Evolutionary conservation across 83 land plant species (phyloP).

Genomic region (Picea abies): DNA sequence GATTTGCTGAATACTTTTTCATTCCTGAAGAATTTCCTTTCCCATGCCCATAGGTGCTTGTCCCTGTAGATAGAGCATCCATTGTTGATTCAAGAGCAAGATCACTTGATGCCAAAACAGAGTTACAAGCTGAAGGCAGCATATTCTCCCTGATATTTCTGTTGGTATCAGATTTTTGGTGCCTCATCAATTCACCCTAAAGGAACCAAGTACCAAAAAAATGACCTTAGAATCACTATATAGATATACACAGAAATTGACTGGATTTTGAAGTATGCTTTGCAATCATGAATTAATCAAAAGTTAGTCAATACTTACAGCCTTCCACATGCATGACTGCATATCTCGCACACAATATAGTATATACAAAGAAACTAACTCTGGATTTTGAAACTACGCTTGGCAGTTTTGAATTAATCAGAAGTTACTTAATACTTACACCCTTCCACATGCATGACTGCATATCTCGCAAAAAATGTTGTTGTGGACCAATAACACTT

Average conservation of each 20-base stretch:
- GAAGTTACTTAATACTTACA: constrained; percentile 17
- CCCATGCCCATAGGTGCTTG: too few relatives aligned
- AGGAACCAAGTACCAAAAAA: not conserved
- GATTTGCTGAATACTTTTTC: too few relatives aligned
- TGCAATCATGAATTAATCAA: not conserved
- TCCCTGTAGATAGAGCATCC: too few relatives aligned
- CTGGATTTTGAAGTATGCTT: not conserved
- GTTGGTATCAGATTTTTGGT: not conserved
- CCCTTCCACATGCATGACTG: constrained; percentile 47
- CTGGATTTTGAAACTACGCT: not conserved
- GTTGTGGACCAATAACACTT: constrained; percentile 8
- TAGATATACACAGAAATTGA: too few relatives aligned
- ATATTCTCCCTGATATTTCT: not conserved
- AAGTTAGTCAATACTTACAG: not conserved
- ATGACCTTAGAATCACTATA: not conserved
- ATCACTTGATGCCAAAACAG: too few relatives aligned
- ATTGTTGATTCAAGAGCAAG: too few relatives aligned
- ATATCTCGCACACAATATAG: too few relatives aligned
- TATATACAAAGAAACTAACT: too few relatives aligned
- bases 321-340: not conserved
- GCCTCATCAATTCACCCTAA: constrained; percentile 12
- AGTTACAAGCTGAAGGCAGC: too few relatives aligned
- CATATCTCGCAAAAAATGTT: too few relatives aligned
- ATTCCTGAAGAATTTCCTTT: too few relatives aligned
- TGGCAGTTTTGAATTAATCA: not conserved